Evolutionary conservation across 2,329 filamentous ascomycete species (phyloP).

Genomic region (Xylariaceae sp.): DNA sequence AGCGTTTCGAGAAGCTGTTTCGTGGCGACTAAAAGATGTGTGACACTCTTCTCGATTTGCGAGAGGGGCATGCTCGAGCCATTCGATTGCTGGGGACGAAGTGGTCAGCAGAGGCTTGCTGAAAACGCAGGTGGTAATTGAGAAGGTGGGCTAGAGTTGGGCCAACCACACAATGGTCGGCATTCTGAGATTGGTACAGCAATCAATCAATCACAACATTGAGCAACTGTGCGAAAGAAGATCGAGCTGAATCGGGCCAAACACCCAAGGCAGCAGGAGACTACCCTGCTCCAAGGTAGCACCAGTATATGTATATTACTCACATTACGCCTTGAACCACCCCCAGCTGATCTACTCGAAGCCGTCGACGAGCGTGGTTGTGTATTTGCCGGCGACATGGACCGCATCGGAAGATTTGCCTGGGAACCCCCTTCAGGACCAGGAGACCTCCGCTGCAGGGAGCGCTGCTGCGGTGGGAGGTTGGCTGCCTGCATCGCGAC

Average conservation of each 20-base stretch:
- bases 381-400: constrained; percentile 56
- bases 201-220: constrained; percentile 4
- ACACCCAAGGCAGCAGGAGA: too few species aligned
- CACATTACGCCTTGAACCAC: constrained; percentile 53
- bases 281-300: too few species aligned
- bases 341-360: constrained; percentile 55
- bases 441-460: constrained; percentile 58
- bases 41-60: constrained; percentile 98
- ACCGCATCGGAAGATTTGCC: constrained; percentile 49
- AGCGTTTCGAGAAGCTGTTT: constrained; percentile 96
- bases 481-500: constrained; percentile 46
- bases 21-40: constrained; percentile 92
- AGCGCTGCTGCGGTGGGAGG: constrained; percentile 48
- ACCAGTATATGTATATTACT: constrained; percentile 34
- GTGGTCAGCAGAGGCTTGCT: constrained; percentile 17
- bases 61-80: constrained; percentile 72
- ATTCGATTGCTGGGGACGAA: constrained; percentile 39
- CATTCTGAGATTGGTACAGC: constrained; percentile 3
- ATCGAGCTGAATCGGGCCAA: too few species aligned
- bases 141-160: constrained; percentile 2
- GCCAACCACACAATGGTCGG: constrained; percentile 2
- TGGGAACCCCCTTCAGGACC: constrained; percentile 50
- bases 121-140: neutral
- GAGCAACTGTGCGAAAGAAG: too few species aligned
- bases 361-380: constrained; percentile 60